Conservation (phyloP, 768 basidiomycete genomes). For the Naematelia aurantialba region DNA sequence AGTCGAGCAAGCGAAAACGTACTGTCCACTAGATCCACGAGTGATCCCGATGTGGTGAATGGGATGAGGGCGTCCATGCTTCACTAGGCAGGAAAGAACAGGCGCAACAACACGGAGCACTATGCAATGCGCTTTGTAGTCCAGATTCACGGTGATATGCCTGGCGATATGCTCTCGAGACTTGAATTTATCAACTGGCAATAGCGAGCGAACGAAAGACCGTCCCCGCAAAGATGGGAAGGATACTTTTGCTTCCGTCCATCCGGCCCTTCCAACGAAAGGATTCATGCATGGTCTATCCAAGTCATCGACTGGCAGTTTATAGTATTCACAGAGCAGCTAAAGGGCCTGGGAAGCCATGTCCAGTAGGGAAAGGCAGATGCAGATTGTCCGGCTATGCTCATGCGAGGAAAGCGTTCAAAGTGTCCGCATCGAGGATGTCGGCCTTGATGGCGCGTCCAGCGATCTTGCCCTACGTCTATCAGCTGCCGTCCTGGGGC, state of each 20-base stretch:
- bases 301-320: background rate
- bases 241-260: too few species aligned
- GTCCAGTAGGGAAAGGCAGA: too few species aligned
- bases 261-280: too few species aligned
- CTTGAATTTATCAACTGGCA: too few species aligned
- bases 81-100: background rate
- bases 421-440: conserved; percentile 2
- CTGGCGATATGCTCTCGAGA: background rate
- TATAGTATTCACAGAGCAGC: background rate
- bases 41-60: conserved; percentile 96
- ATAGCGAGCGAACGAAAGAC: too few species aligned
- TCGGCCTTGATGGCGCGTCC: background rate
- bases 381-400: background rate
- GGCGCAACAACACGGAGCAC: background rate
- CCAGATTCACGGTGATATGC: background rate
- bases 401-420: conserved; percentile 2
- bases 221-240: too few species aligned
- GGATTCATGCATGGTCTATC: background rate
- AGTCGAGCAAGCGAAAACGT: conserved; percentile 56
- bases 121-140: too few species aligned
- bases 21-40: conserved; percentile 99
- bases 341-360: background rate
- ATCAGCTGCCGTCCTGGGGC: too few species aligned
- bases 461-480: background rate
- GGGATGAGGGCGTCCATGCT: conserved; percentile 92